A percentile compares a stretch with the other conserved stretches of the same genome.
Evolutionary conservation across 257 asterid genomes (phyloP).

Genomic region (Voacanga thouarsii): DNA sequence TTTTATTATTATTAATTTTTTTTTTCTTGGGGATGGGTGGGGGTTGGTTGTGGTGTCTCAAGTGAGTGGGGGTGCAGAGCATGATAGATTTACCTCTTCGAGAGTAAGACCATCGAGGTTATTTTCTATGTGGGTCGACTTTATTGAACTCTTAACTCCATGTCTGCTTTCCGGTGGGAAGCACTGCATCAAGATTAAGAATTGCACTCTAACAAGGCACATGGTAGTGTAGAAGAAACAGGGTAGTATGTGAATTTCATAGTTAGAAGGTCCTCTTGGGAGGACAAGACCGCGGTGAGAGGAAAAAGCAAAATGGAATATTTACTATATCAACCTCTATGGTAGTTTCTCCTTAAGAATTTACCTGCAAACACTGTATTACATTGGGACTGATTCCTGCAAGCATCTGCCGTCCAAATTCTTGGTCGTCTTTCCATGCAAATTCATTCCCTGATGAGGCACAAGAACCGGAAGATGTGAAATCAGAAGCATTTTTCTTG

Average conservation of each 20-base stretch:
- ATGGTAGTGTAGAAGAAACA: no score
- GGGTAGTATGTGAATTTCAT: no score
- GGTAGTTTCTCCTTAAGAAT: background rate
- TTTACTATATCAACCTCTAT: no score
- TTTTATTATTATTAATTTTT: no score
- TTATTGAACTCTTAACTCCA: slow-evolving; percentile 38
- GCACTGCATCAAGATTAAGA: slow-evolving; percentile 14
- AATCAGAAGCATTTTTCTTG: background rate
- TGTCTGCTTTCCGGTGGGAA: slow-evolving; percentile 43
- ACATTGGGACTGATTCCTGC: slow-evolving; percentile 49
- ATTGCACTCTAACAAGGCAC: no score
- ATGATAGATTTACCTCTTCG: slow-evolving; percentile 26
- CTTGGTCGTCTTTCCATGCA: slow-evolving; percentile 45
- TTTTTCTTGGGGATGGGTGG: no score
- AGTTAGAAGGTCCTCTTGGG: no score
- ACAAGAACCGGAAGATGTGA: slow-evolving; percentile 11
- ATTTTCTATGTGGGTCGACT: slow-evolving; percentile 35
- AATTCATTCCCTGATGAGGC: slow-evolving; percentile 30
- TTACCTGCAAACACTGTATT: slow-evolving; percentile 41
- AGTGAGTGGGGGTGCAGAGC: background rate
- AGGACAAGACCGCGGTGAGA: background rate
- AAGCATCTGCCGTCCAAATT: slow-evolving; percentile 52
- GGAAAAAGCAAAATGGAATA: no score
- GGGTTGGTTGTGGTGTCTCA: background rate
- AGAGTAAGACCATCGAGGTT: slow-evolving; percentile 44